These are phyloP conservation scores for Taiozyma onychis DNA, from an alignment of 1,139 yeast genomes.

Conservation along the genomic window DNA sequence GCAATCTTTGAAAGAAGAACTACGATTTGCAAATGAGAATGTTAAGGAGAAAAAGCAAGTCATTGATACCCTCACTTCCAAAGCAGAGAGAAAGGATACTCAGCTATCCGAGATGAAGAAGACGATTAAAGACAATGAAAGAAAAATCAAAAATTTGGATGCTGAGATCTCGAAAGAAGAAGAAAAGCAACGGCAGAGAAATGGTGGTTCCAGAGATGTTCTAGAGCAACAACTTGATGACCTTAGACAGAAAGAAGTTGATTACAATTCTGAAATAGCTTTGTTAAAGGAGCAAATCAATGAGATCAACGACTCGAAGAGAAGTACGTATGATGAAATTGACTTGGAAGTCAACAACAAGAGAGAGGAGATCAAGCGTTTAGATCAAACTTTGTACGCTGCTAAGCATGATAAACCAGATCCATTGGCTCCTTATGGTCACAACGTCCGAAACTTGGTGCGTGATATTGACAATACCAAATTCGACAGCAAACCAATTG, in stretches of 20 bases:
- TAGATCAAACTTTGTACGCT: conserved; percentile 13
- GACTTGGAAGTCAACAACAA: conserved; percentile 10
- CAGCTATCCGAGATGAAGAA: conserved; percentile 3
- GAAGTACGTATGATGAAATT: conserved; percentile 9
- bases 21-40: conserved; percentile 6
- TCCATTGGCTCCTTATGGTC: conserved; percentile 41
- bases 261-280: conserved; percentile 10
- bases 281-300: conserved; percentile 5
- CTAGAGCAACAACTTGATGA: conserved; percentile 25
- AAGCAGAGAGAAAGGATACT: conserved; percentile 4
- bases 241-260: conserved; percentile 16
- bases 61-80: background rate
- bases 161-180: conserved; percentile 32
- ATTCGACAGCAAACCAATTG: conserved; percentile 56
- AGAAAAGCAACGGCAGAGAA: conserved; percentile 32
- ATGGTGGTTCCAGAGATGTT: conserved; percentile 35
- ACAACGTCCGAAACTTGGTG: conserved; percentile 36
- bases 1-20: conserved; percentile 18
- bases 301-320: conserved; percentile 4
- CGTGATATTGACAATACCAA: conserved; percentile 33
- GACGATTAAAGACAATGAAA: conserved; percentile 9
- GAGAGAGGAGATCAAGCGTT: conserved; percentile 20
- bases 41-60: background rate
- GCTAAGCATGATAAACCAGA: conserved; percentile 10
- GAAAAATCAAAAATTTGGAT: conserved; percentile 28